A percentile compares a stretch with the other conserved stretches of the same genome.
Conservation (phyloP, 1,284 basidiomycete species). For the Fomitopsis schrenkii region DNA sequence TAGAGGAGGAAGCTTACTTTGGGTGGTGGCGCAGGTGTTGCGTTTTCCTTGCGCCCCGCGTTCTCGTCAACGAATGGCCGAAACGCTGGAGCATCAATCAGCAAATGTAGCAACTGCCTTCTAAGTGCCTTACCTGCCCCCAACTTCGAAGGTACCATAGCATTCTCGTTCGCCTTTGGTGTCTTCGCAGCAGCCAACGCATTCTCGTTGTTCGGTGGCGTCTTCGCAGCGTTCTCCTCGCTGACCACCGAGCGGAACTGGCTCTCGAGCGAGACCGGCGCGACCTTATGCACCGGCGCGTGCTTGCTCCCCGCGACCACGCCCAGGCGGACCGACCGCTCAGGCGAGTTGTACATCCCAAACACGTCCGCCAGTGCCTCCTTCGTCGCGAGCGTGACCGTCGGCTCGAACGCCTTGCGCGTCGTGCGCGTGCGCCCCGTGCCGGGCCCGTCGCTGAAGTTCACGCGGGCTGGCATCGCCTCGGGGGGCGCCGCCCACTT, state of each 20-base stretch:
- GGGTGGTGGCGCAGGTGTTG: slow-evolving; percentile 35
- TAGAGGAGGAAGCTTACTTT: slow-evolving; percentile 34
- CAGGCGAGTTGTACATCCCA: slow-evolving; percentile 88
- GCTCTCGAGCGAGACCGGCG: slow-evolving; percentile 35
- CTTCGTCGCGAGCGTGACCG: slow-evolving; percentile 84
- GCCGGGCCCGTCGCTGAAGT: slow-evolving; percentile 48
- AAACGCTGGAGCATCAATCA: slow-evolving; percentile 21
- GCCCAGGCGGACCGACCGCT: slow-evolving; percentile 58
- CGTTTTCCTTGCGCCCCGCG: slow-evolving; percentile 39
- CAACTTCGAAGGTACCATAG: slow-evolving; percentile 1
- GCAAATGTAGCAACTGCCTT: not conserved
- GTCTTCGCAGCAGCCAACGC: slow-evolving; percentile 27
- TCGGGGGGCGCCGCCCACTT: slow-evolving; percentile 70
- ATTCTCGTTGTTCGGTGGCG: slow-evolving; percentile 26
- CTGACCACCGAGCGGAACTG: slow-evolving; percentile 13
- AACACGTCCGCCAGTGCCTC: slow-evolving; percentile 92
- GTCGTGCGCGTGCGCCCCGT: slow-evolving; percentile 14
- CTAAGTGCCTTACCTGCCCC: slow-evolving; percentile 5
- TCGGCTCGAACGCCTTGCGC: slow-evolving; percentile 44
- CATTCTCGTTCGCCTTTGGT: slow-evolving; percentile 23
- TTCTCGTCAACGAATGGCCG: slow-evolving; percentile 56
- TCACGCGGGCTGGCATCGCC: slow-evolving; percentile 39
- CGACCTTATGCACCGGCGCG: slow-evolving; percentile 62
- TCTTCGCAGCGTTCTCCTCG: slow-evolving; percentile 35
- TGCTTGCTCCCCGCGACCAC: slow-evolving; percentile 59